Base-by-base conservation (phyloP, 805 yeast genomes). In the Ogataea trehaloabstinens region DNA sequence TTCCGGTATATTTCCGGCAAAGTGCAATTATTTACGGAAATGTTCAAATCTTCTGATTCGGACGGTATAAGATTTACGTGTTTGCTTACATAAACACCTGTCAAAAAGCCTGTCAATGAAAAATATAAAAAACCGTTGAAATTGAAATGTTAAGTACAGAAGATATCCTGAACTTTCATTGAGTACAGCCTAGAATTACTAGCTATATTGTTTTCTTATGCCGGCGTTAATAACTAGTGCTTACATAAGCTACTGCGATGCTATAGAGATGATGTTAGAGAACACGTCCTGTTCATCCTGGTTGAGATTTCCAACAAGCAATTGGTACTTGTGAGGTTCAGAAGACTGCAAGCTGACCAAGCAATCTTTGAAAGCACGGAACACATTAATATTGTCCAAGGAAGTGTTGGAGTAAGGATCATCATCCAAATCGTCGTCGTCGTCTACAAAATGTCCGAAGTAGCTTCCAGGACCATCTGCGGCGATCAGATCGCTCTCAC, bases 341-440 rank as follows among this genome's bases (percentile, higher is more conserved):
- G 61, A 55, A 21, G 65, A 69, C 50, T 78, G 81, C 16, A 85
- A 55, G 2, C 58, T 54, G 3, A 67, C 42, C 13, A 86, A 61
- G 15, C 76, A 71, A 15, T 75, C 72, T 40, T 80, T 77, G 61
- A 89, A 80, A 2, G 78, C 75, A 12, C 70, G 69, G 61, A 80
- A 88, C 3, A 85, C 81, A 55, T 91, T 85, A 35, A 89, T 64
- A 29, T 70, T 67, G 55, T 91, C 97, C 34, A 93, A 71, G 3
- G 95, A 82, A 1, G 91, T 83, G 48, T 81, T 83, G 19, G 85
- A 76, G 56, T 85, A 68, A 7, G 96, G 80, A 55, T 85, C 96
- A 55, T 90, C 97, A 32, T 81, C 80, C 31, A 85, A 71, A 35
- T 78, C 80, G 7, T 78, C 79, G 6, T 78, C 79, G 48, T 77